Conservation (phyloP, 208 protist genomes). For the Naegleria gruberi region DNA sequence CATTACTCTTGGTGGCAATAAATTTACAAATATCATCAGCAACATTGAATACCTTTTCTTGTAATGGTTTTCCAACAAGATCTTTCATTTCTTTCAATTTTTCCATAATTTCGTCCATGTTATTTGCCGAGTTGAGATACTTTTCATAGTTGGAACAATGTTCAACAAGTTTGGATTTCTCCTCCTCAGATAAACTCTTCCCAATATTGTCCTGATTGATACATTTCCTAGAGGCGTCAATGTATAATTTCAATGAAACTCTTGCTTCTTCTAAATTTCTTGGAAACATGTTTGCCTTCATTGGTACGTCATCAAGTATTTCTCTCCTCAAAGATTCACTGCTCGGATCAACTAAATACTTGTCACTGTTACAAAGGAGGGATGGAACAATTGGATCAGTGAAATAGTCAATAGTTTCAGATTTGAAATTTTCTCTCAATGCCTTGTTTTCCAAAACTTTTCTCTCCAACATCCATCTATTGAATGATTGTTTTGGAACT, state of each 20-base stretch:
- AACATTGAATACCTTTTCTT: background rate
- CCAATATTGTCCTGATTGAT: background rate
- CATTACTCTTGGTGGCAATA: background rate
- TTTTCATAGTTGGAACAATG: background rate
- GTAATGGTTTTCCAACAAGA: background rate
- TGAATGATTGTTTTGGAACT: background rate
- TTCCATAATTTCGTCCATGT: background rate
- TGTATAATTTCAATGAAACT: background rate
- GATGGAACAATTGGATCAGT: background rate
- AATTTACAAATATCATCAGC: background rate
- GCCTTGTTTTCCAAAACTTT: background rate
- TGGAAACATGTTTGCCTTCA: conserved; percentile 22
- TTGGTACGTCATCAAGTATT: conserved; percentile 17
- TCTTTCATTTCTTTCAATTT: background rate
- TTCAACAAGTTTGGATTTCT: background rate
- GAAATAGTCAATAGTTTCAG: background rate
- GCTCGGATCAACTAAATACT: background rate
- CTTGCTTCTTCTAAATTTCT: background rate
- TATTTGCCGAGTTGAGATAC: background rate
- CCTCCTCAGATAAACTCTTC: background rate
- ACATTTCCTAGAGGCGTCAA: background rate
- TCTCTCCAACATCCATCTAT: conserved; percentile 6
- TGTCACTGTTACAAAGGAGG: background rate
- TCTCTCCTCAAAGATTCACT: conserved; percentile 14
- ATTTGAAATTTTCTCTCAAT: background rate